A percentile compares a stretch with the other conserved stretches of the same genome.
Conservation (phyloP, 306 rosid species). For the Benincasa hispida region DNA sequence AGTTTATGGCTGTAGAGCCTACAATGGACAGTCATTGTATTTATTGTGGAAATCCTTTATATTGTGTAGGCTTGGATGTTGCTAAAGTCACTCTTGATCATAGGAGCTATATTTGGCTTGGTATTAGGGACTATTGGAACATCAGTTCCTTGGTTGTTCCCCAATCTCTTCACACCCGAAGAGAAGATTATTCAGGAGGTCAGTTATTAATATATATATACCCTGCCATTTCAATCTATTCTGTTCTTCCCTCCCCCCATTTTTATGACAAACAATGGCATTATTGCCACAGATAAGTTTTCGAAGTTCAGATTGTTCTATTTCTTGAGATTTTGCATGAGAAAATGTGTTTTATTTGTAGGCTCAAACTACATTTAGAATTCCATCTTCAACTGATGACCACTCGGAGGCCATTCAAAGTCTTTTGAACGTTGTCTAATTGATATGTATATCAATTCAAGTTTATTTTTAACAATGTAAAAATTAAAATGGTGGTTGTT, state of each 20-base stretch:
- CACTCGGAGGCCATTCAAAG: neutral
- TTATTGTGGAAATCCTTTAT: conserved; percentile 16
- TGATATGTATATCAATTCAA: neutral
- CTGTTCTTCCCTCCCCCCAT: neutral
- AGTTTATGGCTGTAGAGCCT: neutral
- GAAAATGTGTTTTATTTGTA: neutral
- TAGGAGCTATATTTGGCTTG: conserved; percentile 57
- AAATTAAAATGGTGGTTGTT: neutral
- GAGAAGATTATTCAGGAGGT: conserved; percentile 66
- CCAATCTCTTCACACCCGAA: conserved; percentile 65
- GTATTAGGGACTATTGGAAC: conserved; percentile 67
- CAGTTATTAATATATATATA: conserved; percentile 16
- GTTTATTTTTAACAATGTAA: neutral
- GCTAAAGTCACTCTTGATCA: conserved; percentile 60
- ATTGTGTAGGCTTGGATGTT: conserved; percentile 54
- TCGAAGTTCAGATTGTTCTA: neutral
- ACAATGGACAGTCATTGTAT: neutral
- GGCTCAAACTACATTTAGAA: neutral
- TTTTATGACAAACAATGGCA: neutral
- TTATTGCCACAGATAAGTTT: neutral
- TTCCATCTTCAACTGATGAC: neutral
- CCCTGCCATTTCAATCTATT: neutral
- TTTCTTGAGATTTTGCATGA: neutral
- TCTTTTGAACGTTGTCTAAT: neutral
- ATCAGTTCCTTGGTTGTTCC: conserved; percentile 63